Evolutionary conservation across 805 yeast genomes (phyloP), one percentile per base, ranked within the genome.

Genomic region (Schwanniomyces polymorphus): DNA sequence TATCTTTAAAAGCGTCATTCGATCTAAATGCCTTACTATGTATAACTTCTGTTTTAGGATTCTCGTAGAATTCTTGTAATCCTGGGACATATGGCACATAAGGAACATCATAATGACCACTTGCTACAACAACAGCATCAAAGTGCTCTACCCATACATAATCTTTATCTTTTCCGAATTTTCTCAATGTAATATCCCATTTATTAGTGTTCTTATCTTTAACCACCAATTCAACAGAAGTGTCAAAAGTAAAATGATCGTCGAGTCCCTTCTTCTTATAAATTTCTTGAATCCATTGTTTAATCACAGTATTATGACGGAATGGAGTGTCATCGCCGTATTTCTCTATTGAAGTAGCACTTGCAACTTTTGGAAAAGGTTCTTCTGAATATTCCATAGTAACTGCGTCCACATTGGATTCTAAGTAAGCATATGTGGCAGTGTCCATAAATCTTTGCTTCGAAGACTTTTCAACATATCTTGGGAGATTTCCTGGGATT

Each of bases 101-200:
- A 2, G 81, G 81, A 2, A 70, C 60, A 42, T 73, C 76, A 56
- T 74, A 77, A 56, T 77, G 81, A 12, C 82, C 82, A 25, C 68
- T 67, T 7, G 79, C 77, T 9, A 77, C 65, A 12, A 76, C 61
- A 16, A 76, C 70, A 17, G 70, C 61, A 57, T 77, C 80, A 47
- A 65, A 76, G 14, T 46, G 55, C 29, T 66, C 64, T 37, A 57
- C 61, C 52, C 54, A 64, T 67, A 57, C 39, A 21, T 71, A 75
- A 17, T 60, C 43, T 5, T 49, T 37, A 14, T 60, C 38, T 11
- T 50, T 44, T 9, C 54, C 58, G 42, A 54, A 48, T 27, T 51
- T 52, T 42, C 67, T 51, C 16, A 60, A 51, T 3, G 64, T 59
- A 17, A 63, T 39, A 16, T 54, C 50, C 60, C 59, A 61, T 41